A percentile compares a stretch with the other conserved stretches of the same genome.
Conservation (phyloP, 805 yeast genomes). For the Barnettozyma pratensis region DNA sequence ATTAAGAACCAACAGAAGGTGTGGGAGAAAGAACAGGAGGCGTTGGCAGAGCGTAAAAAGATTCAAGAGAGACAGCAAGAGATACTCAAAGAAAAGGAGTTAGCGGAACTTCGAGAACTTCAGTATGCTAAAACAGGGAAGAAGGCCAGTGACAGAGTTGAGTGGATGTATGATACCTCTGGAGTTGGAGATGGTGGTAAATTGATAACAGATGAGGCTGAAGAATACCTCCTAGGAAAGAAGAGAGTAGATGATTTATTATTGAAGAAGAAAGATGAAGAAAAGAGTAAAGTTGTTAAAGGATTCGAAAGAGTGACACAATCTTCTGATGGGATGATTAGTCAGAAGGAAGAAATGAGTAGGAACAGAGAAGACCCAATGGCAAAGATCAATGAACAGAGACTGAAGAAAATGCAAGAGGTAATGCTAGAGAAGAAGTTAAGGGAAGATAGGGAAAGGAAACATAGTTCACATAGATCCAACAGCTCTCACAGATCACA, state of each 20-base stretch:
- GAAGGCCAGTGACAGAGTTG: slow-evolving; percentile 43
- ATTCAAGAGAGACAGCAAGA: slow-evolving; percentile 62
- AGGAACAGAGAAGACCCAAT: slow-evolving; percentile 46
- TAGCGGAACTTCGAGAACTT: slow-evolving; percentile 46
- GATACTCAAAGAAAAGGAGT: slow-evolving; percentile 54
- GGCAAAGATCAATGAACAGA: slow-evolving; percentile 32
- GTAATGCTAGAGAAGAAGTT: neutral
- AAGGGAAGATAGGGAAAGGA: neutral
- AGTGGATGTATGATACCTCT: slow-evolving; percentile 83
- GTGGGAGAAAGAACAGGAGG: slow-evolving; percentile 77
- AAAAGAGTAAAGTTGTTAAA: slow-evolving; percentile 18
- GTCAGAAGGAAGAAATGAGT: slow-evolving; percentile 17
- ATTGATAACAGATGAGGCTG: slow-evolving; percentile 29
- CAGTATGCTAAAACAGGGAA: slow-evolving; percentile 38
- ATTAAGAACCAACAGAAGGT: slow-evolving; percentile 81
- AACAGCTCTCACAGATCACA: neutral
- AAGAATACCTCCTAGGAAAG: slow-evolving; percentile 51
- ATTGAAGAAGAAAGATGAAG: slow-evolving; percentile 9
- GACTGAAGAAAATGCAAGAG: slow-evolving; percentile 16
- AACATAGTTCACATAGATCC: neutral
- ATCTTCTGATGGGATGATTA: slow-evolving; percentile 2
- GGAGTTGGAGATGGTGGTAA: slow-evolving; percentile 26
- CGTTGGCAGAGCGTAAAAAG: slow-evolving; percentile 61
- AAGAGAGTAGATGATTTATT: slow-evolving; percentile 39
- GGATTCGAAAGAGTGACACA: slow-evolving; percentile 19